A percentile compares a stretch with the other conserved stretches of the same genome.
Conservation (phyloP, 768 basidiomycete genomes). For the Serpula lacrymans region DNA sequence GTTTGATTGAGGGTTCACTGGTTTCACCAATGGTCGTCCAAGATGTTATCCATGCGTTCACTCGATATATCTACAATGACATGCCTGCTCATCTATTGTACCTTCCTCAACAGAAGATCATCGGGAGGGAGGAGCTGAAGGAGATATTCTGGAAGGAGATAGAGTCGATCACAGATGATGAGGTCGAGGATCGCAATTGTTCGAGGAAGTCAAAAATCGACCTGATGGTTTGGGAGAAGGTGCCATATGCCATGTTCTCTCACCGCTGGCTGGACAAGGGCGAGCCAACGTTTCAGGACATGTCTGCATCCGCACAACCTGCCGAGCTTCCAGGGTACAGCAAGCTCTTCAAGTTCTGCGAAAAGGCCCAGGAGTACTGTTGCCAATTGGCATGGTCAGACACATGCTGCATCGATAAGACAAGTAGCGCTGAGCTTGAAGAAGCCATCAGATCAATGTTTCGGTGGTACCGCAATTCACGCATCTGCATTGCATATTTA, state of each 20-base stretch:
- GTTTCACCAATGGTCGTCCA: neutral
- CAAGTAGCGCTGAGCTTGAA: slow-evolving; percentile 32
- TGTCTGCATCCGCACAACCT: too few species aligned
- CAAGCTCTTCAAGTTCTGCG: slow-evolving; percentile 23
- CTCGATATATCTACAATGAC: slow-evolving; percentile 13
- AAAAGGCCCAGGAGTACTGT: slow-evolving; percentile 22
- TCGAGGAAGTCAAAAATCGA: too few species aligned
- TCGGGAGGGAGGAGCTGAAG: slow-evolving; percentile 13
- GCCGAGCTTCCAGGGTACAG: slow-evolving; percentile 23
- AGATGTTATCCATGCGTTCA: slow-evolving; percentile 7
- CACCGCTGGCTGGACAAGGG: slow-evolving; percentile 21
- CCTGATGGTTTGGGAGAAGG: slow-evolving; percentile 1
- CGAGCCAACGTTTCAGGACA: slow-evolving; percentile 20
- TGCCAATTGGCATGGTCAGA: slow-evolving; percentile 32
- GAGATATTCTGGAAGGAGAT: slow-evolving; percentile 11
- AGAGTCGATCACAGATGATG: slow-evolving; percentile 6
- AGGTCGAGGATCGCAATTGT: too few species aligned
- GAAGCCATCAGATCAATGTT: slow-evolving; percentile 33
- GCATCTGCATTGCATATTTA: slow-evolving; percentile 29
- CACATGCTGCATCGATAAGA: slow-evolving; percentile 32
- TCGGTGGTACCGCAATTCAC: slow-evolving; percentile 27
- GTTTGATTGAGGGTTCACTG: too few species aligned
- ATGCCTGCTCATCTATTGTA: slow-evolving; percentile 16
- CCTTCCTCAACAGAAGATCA: slow-evolving; percentile 8
- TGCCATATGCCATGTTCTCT: slow-evolving; percentile 24